phyloP scores from a whole-genome alignment of 192 early-diverging fungal species.

The Linnemannia hyalina region DNA sequence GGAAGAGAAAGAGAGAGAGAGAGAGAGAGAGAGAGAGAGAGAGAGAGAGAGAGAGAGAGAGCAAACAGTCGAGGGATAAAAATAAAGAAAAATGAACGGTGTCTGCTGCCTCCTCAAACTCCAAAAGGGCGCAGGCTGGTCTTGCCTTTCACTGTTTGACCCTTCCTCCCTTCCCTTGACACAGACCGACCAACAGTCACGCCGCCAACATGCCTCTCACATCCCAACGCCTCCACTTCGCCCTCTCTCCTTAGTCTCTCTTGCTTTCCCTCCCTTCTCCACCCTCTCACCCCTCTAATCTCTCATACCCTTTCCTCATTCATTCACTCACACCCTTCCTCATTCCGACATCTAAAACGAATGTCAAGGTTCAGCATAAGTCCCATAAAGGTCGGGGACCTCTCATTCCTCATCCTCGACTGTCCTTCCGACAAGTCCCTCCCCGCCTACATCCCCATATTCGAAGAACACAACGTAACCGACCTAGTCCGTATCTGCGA shows the following conservation, averaged over 20 bases:
- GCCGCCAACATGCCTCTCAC: neutral
- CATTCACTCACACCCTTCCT: neutral
- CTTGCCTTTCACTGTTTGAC: neutral
- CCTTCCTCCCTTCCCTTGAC: no score
- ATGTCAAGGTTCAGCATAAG: slow-evolving; percentile 43
- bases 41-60: neutral
- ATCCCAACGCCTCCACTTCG: no score
- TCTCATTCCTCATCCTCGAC: slow-evolving; percentile 76
- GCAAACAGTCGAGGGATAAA: neutral
- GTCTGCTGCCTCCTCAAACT: neutral
- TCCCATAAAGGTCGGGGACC: slow-evolving; percentile 31
- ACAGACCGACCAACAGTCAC: neutral
- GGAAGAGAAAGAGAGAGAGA: no score
- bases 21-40: neutral
- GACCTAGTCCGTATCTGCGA: slow-evolving; percentile 82
- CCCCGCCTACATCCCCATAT: slow-evolving; percentile 64
- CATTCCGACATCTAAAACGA: neutral
- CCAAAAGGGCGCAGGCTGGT: slow-evolving; percentile 2
- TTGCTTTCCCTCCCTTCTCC: neutral
- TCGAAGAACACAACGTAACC: slow-evolving; percentile 66
- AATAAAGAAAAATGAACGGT: neutral
- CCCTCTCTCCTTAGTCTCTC: no score
- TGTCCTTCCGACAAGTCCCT: slow-evolving; percentile 72
- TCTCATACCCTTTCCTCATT: no score
- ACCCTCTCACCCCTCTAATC: neutral